Conservation (phyloP, 768 basidiomycete species). For the Gelatoporia subvermispora region DNA sequence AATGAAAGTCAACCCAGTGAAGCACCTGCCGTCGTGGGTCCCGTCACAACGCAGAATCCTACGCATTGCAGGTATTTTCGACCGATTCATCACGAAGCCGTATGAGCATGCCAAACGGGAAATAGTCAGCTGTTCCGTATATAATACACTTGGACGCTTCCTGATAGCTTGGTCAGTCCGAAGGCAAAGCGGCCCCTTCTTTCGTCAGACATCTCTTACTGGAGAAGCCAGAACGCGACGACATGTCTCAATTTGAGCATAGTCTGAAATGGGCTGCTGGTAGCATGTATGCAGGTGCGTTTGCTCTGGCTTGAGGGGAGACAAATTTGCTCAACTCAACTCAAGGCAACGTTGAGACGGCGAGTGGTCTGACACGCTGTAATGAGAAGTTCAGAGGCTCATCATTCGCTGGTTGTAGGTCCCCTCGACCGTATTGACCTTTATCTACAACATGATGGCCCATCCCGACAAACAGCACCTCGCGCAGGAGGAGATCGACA, state of each 20-base stretch:
- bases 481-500: conserved; percentile 26
- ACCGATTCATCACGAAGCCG: conserved; percentile 10
- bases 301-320: neutral
- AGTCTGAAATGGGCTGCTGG: conserved; percentile 8
- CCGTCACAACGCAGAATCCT: conserved; percentile 20
- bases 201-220: conserved; percentile 9
- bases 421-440: conserved; percentile 20
- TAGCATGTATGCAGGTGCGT: conserved; percentile 10
- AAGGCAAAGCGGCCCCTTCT: conserved; percentile 12
- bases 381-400: conserved; percentile 40
- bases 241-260: neutral
- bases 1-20: conserved; percentile 14
- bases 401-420: conserved; percentile 11
- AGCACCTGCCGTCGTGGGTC: conserved; percentile 20
- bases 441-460: conserved; percentile 30
- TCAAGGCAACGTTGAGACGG: conserved; percentile 10
- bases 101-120: conserved; percentile 18
- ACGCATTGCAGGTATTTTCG: conserved; percentile 9
- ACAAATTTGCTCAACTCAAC: neutral
- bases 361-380: neutral
- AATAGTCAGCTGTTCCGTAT: conserved; percentile 11
- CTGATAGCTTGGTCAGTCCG: neutral
- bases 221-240: conserved; percentile 14
- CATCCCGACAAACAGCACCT: conserved; percentile 23
- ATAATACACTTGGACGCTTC: no score